Evolutionary conservation across 441 rosid species (phyloP).

Genomic region (Gossypium gossypioides): DNA sequence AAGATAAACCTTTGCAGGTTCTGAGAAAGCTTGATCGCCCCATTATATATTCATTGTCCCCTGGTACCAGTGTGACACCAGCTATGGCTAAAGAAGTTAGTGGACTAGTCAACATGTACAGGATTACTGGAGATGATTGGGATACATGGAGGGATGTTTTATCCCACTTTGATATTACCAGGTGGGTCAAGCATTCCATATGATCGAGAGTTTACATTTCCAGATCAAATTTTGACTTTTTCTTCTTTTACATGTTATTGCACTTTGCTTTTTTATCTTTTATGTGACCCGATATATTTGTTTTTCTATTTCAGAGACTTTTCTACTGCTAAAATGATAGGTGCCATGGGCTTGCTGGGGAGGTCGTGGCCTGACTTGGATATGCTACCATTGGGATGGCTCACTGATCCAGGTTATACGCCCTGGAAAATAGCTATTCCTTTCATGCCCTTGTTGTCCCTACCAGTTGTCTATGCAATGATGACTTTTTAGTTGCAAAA

Average conservation of each 20-base stretch:
- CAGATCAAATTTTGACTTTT: constrained; percentile 4
- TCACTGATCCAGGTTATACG: constrained; percentile 61
- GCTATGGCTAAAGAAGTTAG: constrained; percentile 63
- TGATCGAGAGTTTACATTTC: background rate
- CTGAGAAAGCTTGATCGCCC: constrained; percentile 53
- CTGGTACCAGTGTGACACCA: constrained; percentile 81
- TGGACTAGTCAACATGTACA: constrained; percentile 70
- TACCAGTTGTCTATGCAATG: background rate
- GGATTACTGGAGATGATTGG: constrained; percentile 90
- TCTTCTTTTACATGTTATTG: background rate
- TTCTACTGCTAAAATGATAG: constrained; percentile 53
- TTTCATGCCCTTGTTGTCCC: background rate
- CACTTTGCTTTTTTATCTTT: constrained; percentile 6
- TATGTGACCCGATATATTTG: constrained; percentile 6
- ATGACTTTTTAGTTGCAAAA: background rate
- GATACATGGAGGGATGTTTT: constrained; percentile 74
- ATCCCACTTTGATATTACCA: constrained; percentile 69
- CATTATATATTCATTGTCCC: constrained; percentile 75
- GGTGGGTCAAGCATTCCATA: constrained; percentile 30
- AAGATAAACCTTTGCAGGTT: constrained; percentile 38
- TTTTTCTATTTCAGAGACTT: constrained; percentile 42
- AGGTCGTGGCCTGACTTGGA: constrained; percentile 89
- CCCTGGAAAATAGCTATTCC: constrained; percentile 3
- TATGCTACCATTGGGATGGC: constrained; percentile 90
- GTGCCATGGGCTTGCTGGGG: constrained; percentile 52